Base-by-base conservation (phyloP, 345 rosid species). In the Syzygium grande region DNA sequence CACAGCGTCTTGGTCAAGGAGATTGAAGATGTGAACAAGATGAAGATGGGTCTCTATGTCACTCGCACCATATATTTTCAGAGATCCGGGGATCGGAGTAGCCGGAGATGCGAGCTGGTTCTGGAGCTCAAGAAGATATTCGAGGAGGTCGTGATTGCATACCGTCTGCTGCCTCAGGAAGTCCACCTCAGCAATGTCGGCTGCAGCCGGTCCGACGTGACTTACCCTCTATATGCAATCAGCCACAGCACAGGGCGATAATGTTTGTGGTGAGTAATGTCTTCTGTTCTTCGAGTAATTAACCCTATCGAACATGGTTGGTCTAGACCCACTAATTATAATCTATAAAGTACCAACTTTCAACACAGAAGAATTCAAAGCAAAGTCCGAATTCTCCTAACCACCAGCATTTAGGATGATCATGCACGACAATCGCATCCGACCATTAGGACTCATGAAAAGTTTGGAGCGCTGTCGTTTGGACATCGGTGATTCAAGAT, bases 1-100 rank as follows among this genome's bases (percentile, higher is more conserved):
- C 93, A 92, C 88, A 90, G 90, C 25, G 91, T 94, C 88, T 89
- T 93, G 88, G 92, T 94, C 84, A 92, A 92, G 89, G 95, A 94
- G 91, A 92, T 94, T 83, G 96, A 94, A 91, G 58, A 94, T 86
- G 92, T 94, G 94, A 92, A 94, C 92, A 95, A 91, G 91, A 92
- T 95, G 90, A 94, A 92, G 91, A 94, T 95, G 94, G 95, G 89
- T 83, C 89, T 94, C 15, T 93, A 89, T 87, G 88, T 89, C 11
- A 90, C 89, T 79, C 97, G 94, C 92, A 94, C 96, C 68, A 90
- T 92, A 53, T 94, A 94, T 87, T 94, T 93, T 89, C 96, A 94
- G 84, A 92, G 91, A 49, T 86, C 87, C 13, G 92, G 88, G 59
- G 96, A 92, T n/a, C 91, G 90, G 86, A 92, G 85, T 73, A 89